Conservation (phyloP, 2,329 filamentous ascomycete genomes). For the Penicillium psychrosexuale region DNA sequence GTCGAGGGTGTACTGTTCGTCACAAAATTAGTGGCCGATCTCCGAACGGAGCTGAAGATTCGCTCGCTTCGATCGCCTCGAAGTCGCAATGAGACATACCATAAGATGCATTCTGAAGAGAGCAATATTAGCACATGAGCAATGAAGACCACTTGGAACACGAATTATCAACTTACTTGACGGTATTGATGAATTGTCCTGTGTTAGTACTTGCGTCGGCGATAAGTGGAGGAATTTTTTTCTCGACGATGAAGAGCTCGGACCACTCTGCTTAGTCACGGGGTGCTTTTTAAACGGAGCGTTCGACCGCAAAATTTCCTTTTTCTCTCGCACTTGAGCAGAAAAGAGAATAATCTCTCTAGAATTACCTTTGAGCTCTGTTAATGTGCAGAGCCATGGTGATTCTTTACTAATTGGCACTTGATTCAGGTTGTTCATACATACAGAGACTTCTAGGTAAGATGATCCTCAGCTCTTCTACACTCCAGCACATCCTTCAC, state of each 20-base stretch:
- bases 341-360: background rate
- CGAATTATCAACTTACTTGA: conserved; percentile 28
- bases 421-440: conserved; percentile 1
- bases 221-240: conserved; percentile 27
- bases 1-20: conserved; percentile 72
- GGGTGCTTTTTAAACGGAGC: conserved; percentile 18
- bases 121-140: conserved; percentile 9
- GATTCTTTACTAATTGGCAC: background rate
- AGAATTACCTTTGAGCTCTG: background rate
- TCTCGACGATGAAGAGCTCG: conserved; percentile 20
- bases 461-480: conserved; percentile 9
- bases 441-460: conserved; percentile 16
- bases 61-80: background rate
- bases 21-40: conserved; percentile 11
- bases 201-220: conserved; percentile 15
- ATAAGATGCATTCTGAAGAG: conserved; percentile 41
- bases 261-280: conserved; percentile 22
- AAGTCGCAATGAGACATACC: conserved; percentile 27
- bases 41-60: conserved; percentile 9
- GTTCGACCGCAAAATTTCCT: conserved; percentile 16
- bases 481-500: conserved; percentile 11
- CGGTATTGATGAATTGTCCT: conserved; percentile 17
- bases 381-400: conserved; percentile 9
- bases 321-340: conserved; percentile 2
- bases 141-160: background rate